These are phyloP conservation scores for Ogataea minuta DNA, from an alignment of 805 yeast species.

Conservation along the genomic window DNA sequence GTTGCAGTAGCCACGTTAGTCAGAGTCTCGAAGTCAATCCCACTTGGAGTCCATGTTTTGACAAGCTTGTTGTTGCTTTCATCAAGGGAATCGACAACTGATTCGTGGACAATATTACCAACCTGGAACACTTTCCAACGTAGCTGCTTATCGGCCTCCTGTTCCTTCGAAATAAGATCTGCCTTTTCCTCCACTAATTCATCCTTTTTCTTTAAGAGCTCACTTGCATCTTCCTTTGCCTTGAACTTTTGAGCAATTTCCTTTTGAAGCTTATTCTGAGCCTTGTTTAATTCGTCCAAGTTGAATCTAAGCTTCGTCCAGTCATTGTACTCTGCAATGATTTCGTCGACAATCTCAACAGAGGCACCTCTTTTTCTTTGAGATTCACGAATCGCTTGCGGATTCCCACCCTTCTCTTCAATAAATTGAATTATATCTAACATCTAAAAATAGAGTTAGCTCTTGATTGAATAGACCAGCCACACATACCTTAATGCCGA, in stretches of 20 bases:
- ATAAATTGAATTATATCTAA: constrained; percentile 89
- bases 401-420: constrained; percentile 96
- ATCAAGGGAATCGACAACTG: constrained; percentile 81
- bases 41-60: constrained; percentile 84
- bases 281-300: constrained; percentile 86
- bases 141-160: constrained; percentile 72
- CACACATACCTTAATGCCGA: no score
- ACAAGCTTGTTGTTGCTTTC: constrained; percentile 91
- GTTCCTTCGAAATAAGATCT: constrained; percentile 63
- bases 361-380: constrained; percentile 93
- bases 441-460: constrained; percentile 44
- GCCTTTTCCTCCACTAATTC: constrained; percentile 68
- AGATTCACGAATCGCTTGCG: constrained; percentile 80
- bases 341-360: constrained; percentile 94
- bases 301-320: constrained; percentile 92
- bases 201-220: constrained; percentile 79
- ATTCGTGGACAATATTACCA: constrained; percentile 92
- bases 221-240: constrained; percentile 91
- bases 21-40: constrained; percentile 45
- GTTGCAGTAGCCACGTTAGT: constrained; percentile 74
- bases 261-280: constrained; percentile 85
- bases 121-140: constrained; percentile 81
- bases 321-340: constrained; percentile 82
- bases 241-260: constrained; percentile 90
- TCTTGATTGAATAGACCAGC: neutral